Conservation (phyloP, 169 alveolate species). For the Amoebophrya sp. region DNA sequence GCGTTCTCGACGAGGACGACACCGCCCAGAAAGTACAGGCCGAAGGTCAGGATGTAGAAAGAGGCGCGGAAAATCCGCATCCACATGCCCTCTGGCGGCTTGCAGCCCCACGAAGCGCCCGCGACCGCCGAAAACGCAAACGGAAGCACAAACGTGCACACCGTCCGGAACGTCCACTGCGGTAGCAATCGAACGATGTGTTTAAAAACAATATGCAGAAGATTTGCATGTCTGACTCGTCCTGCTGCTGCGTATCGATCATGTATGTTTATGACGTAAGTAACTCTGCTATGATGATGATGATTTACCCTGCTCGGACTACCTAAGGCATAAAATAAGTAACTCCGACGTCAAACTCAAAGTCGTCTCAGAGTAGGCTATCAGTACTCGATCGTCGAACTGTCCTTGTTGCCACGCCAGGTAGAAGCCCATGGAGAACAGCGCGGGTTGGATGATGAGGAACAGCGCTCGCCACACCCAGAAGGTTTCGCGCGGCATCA, state of each 20-base stretch:
- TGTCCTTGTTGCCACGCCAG: not conserved
- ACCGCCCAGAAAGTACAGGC: not conserved
- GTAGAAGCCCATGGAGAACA: not conserved
- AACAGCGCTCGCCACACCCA: not conserved
- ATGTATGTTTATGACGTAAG: too few relatives aligned
- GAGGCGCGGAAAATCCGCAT: not conserved
- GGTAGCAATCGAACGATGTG: too few relatives aligned
- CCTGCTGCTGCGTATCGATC: too few relatives aligned
- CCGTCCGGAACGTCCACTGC: not conserved
- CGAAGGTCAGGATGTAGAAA: not conserved
- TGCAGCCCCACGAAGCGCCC: not conserved
- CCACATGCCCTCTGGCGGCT: not conserved
- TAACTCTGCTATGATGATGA: too few relatives aligned
- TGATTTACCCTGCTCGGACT: too few relatives aligned
- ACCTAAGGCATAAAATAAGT: too few relatives aligned
- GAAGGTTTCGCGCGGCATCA: not conserved
- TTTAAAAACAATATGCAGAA: too few relatives aligned
- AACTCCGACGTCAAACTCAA: too few relatives aligned
- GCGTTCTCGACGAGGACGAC: not conserved
- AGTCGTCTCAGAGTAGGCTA: too few relatives aligned
- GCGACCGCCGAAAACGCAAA: not conserved
- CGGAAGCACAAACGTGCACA: not conserved
- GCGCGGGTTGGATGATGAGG: not conserved
- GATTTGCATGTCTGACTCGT: too few relatives aligned
- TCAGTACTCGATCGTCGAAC: not conserved